Evolutionary conservation across 257 asterid species (phyloP), one percentile per base, ranked within the genome.

Genomic region (Handroanthus guayacan): DNA sequence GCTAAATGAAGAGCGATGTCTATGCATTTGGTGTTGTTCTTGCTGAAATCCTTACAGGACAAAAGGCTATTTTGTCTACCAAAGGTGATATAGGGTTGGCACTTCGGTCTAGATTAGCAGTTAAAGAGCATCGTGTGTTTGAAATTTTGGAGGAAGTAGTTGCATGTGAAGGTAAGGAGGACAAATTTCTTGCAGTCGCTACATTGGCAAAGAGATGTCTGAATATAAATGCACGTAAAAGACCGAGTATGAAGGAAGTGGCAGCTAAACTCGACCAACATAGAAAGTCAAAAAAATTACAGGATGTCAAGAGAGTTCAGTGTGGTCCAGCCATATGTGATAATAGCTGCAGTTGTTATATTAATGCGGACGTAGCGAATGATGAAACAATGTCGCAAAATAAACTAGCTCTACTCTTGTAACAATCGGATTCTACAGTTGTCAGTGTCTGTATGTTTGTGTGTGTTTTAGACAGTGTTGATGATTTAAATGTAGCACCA

Each of bases 241-340:
- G 86, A 75, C 88, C 86, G 60, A 11, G 52, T 63, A 84, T 84
- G 87, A 81, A 74, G n/a, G 84, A 79, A 74, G 80, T 76, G 17
- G 81, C 86, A 45, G 83, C 79, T 10, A 83, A 82, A 62, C 79
- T 84, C 16, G 86, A 84, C 0, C 64, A 34, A 12, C 41, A 72
- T 41, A 77, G 75, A 39, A 82, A 74, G 57, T n/a, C 11, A 50
- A 50, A 44, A 67, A 52, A n/a, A n/a, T n/a, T n/a, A n/a, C n/a
- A n/a, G n/a, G n/a, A n/a, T n/a, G n/a, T n/a, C n/a, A n/a, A n/a
- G n/a, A n/a, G n/a, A n/a, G n/a, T n/a, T n/a, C n/a, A n/a, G n/a
- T n/a, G n/a, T n/a, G n/a, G n/a, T n/a, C n/a, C n/a, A n/a, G n/a
- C n/a, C n/a, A 68, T n/a, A n/a, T n/a, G n/a, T n/a, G n/a, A 57